A percentile compares a stretch with the other conserved stretches of the same genome.
Evolutionary conservation across 2,329 filamentous ascomycete genomes (phyloP).

Genomic region (Paracoccidioides brasiliensis): DNA sequence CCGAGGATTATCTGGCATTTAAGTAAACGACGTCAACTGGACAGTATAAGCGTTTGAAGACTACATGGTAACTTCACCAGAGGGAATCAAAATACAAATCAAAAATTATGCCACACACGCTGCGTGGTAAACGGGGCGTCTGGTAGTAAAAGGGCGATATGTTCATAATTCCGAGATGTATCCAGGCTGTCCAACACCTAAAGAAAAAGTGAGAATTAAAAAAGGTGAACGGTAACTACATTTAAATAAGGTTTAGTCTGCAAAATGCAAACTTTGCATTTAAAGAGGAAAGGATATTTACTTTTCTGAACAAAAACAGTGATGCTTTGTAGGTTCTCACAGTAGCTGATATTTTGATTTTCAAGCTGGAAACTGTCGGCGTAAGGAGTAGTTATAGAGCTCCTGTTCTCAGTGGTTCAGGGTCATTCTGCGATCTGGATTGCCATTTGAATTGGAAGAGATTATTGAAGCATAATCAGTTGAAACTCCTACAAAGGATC

Average conservation of each 20-base stretch:
- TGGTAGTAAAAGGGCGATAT: not conserved
- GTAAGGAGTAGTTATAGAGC: too few relatives aligned
- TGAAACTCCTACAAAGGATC: too few relatives aligned
- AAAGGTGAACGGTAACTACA: too few relatives aligned
- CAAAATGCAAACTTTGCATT: not conserved
- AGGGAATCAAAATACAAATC: not conserved
- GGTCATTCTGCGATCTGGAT: not conserved
- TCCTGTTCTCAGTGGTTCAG: too few relatives aligned
- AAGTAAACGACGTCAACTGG: not conserved
- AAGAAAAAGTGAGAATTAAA: not conserved
- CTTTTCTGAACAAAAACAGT: too few relatives aligned
- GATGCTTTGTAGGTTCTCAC: too few relatives aligned
- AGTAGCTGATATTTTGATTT: too few relatives aligned
- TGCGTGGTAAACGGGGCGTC: not conserved
- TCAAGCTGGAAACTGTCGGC: too few relatives aligned
- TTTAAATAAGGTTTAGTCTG: not conserved
- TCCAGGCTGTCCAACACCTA: not conserved
- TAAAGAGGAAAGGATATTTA: too few relatives aligned
- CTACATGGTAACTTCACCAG: not conserved
- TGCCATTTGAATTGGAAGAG: not conserved
- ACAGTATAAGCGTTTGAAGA: not conserved
- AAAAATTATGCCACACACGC: not conserved
- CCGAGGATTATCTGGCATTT: too few relatives aligned
- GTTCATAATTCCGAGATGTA: not conserved
- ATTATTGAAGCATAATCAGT: too few relatives aligned